Evolutionary conservation across 2,329 filamentous ascomycete species (phyloP), one percentile per base, ranked within the genome.

Genomic region (Tolypocladium sp.): DNA sequence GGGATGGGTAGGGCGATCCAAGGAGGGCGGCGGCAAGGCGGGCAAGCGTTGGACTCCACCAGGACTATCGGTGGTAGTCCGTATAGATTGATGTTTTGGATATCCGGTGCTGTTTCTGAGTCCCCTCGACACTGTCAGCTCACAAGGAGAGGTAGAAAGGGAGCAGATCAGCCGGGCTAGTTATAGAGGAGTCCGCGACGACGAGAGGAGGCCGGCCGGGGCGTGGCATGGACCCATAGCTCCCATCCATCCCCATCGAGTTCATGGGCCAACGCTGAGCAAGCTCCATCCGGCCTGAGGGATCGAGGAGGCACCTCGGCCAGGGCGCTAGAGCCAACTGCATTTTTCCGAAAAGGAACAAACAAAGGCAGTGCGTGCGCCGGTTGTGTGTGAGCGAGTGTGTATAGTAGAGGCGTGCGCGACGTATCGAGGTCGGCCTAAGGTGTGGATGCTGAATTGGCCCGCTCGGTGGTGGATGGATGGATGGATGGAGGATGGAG

Each of bases 31-130:
- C 44, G 25, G 25, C 44, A 25, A 44, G 42, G 42, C 13, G 22
- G 22, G 44, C 51, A 61, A 64, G 58, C 62, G 55, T 54, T 56
- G 59, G 52, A 42, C 63, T 63, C 62, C 62, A 62, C 64, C 59
- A 55, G 55, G 55, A 65, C 62, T 64, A 65, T 64, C 61, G 65
- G 51, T 57, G 58, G 60, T n/a, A n/a, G n/a, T n/a, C n/a, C n/a
- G n/a, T 66, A 63, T 64, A 63, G 63, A 64, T 62, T 63, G 65
- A 60, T 68, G 64, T 68, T 66, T 67, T 63, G 63, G 60, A 62
- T 62, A 60, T 57, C 44, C 57, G 46, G 54, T 42, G 55, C 41
- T 62, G 63, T 66, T 63, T 66, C 63, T 55, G 46, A 58, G 51
- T 51, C 4, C 60, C 63, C 64, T 64, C 58, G 56, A 62, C 55